These are phyloP conservation scores for Paragyromitra xinjiangensis DNA, from an alignment of 495 filamentous ascomycete genomes.

Conservation along the genomic window DNA sequence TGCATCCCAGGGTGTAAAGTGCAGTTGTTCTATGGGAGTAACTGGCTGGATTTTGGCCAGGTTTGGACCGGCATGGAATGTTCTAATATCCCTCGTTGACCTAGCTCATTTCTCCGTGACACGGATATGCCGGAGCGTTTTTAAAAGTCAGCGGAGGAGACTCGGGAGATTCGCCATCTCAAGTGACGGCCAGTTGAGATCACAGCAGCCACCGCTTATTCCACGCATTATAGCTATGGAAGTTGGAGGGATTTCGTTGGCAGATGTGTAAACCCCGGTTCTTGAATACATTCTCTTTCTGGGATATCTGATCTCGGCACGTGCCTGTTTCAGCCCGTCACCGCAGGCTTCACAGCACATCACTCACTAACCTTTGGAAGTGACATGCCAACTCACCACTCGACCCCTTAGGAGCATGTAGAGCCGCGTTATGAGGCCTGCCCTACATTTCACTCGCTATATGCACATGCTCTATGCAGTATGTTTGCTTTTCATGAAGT, in stretches of 20 bases:
- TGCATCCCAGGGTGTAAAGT: conserved; percentile 17
- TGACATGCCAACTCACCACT: conserved; percentile 49
- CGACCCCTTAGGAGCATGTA: conserved; percentile 45
- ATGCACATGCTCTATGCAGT: conserved; percentile 22
- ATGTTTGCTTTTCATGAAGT: conserved; percentile 23
- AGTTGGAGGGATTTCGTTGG: conserved; percentile 9
- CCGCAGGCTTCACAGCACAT: conserved; percentile 48
- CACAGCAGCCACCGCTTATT: conserved; percentile 15
- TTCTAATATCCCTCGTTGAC: conserved; percentile 40
- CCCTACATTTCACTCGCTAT: not conserved
- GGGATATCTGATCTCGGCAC: conserved; percentile 44
- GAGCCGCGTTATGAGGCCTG: conserved; percentile 14
- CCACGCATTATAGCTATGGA: not conserved
- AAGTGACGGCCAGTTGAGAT: conserved; percentile 11
- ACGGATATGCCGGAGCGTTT: conserved; percentile 15
- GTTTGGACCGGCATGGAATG: conserved; percentile 20
- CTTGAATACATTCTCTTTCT: conserved; percentile 17
- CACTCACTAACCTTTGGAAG: conserved; percentile 38
- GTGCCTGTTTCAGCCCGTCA: conserved; percentile 40
- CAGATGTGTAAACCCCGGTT: conserved; percentile 29
- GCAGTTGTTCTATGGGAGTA: not conserved
- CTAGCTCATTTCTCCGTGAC: conserved; percentile 12
- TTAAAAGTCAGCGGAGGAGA: conserved; percentile 3
- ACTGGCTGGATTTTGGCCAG: not conserved
- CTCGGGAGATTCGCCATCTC: conserved; percentile 1